Evolutionary conservation across 2,329 filamentous ascomycete species (phyloP).

Genomic region (Hortaea sp.): DNA sequence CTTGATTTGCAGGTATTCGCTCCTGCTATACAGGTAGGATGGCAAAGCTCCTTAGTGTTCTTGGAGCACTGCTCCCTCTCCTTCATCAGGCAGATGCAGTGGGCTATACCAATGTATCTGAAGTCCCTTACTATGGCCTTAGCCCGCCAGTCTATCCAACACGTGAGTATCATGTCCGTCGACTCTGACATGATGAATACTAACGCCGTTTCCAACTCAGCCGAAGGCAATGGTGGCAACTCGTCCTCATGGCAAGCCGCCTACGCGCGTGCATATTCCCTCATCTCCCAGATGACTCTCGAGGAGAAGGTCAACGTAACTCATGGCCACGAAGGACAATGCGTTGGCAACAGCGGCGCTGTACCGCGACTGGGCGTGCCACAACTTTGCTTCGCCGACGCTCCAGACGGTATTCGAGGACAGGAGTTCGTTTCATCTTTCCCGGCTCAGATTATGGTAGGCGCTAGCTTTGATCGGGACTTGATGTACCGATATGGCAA

Average conservation of each 20-base stretch:
- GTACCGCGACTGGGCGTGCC: conserved; percentile 62
- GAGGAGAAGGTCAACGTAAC: conserved; percentile 28
- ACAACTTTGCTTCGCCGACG: conserved; percentile 29
- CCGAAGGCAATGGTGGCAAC: conserved; percentile 9
- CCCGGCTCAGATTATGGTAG: conserved; percentile 59
- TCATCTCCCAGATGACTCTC: conserved; percentile 25
- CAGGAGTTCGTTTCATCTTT: conserved; percentile 69
- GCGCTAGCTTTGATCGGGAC: conserved; percentile 43
- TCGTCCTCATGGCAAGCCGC: conserved; percentile 20
- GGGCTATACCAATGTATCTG: conserved; percentile 6
- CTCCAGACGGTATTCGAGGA: conserved; percentile 49
- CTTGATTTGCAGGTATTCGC: too few relatives aligned
- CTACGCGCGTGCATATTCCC: conserved; percentile 18
- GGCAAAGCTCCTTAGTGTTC: not conserved
- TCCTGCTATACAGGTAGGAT: not conserved
- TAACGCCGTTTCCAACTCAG: not conserved
- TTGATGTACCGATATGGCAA: conserved; percentile 43
- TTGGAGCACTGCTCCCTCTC: not conserved
- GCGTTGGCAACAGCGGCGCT: conserved; percentile 67
- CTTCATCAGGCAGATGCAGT: not conserved
- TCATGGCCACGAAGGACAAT: conserved; percentile 29
- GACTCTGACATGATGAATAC: not conserved
- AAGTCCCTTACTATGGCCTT: conserved; percentile 7
- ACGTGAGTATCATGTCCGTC: conserved; percentile 10
- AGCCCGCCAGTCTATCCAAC: conserved; percentile 20